phyloP scores from a whole-genome alignment of 345 rosid genomes.

The Linum tenue region DNA sequence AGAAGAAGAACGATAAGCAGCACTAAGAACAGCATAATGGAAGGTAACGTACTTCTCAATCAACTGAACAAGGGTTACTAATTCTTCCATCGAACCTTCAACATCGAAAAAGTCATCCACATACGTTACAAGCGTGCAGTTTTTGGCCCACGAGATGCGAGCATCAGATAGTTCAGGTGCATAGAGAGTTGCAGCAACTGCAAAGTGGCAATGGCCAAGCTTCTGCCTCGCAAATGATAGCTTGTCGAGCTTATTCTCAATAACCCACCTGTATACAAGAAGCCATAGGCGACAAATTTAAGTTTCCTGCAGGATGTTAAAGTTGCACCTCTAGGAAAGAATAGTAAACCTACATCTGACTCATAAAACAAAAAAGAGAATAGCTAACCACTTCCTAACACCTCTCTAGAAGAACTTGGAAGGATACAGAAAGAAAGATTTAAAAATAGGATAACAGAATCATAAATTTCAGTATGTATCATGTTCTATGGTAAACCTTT shows the following conservation, averaged over 20 bases:
- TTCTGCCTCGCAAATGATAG: slow-evolving; percentile 76
- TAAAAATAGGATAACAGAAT: not conserved
- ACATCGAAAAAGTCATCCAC: slow-evolving; percentile 84
- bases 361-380: not conserved
- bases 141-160: slow-evolving; percentile 91
- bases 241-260: slow-evolving; percentile 51
- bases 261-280: slow-evolving; percentile 51
- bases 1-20: slow-evolving; percentile 3
- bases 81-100: slow-evolving; percentile 75
- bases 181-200: slow-evolving; percentile 61
- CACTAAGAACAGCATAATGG: slow-evolving; percentile 5
- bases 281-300: not conserved
- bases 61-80: slow-evolving; percentile 52
- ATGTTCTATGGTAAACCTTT: too few relatives aligned
- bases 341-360: too few relatives aligned
- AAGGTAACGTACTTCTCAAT: slow-evolving; percentile 42
- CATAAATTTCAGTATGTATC: too few relatives aligned
- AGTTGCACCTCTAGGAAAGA: too few relatives aligned
- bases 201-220: slow-evolving; percentile 67
- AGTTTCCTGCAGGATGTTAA: not conserved
- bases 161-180: slow-evolving; percentile 67
- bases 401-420: not conserved
- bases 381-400: not conserved
- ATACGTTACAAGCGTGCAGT: slow-evolving; percentile 69
- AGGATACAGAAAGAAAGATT: not conserved